A percentile compares a stretch with the other conserved stretches of the same genome.
Conservation (phyloP, 345 rosid species). For the Erodium maritimum region DNA sequence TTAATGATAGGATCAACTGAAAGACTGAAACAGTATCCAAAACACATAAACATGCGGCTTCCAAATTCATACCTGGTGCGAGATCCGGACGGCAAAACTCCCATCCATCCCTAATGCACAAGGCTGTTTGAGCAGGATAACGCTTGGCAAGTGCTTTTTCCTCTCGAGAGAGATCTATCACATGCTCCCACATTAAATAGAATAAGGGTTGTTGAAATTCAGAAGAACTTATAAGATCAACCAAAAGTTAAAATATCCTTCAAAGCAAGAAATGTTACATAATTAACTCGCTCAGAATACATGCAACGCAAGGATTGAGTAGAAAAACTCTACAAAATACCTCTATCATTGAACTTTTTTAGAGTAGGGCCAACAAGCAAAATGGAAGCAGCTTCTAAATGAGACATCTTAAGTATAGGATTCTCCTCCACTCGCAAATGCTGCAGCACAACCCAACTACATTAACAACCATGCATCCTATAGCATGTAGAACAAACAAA, state of each 20-base stretch:
- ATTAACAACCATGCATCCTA: not conserved
- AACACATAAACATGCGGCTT: constrained; percentile 2
- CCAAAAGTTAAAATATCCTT: not conserved
- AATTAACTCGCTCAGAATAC: not conserved
- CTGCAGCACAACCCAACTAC: constrained; percentile 28
- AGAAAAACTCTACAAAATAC: constrained; percentile 20
- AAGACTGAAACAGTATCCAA: not conserved
- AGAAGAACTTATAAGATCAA: not conserved
- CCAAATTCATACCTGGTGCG: constrained; percentile 56
- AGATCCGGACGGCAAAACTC: constrained; percentile 80
- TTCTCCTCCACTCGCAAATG: constrained; percentile 98
- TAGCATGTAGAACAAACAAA: constrained; percentile 1
- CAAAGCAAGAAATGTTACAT: constrained; percentile 3
- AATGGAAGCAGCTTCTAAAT: constrained; percentile 88
- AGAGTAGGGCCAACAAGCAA: constrained; percentile 90
- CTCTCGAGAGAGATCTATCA: constrained; percentile 78
- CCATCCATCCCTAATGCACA: constrained; percentile 96
- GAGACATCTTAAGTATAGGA: constrained; percentile 86
- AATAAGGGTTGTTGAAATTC: constrained; percentile 3
- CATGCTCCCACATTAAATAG: constrained; percentile 12
- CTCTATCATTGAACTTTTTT: constrained; percentile 98
- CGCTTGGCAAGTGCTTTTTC: constrained; percentile 71
- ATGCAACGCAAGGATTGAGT: not conserved
- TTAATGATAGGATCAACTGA: not conserved
- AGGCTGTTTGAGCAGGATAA: constrained; percentile 70